Conservation (phyloP, 2,329 filamentous ascomycete genomes). For the Curvularia sp. region DNA sequence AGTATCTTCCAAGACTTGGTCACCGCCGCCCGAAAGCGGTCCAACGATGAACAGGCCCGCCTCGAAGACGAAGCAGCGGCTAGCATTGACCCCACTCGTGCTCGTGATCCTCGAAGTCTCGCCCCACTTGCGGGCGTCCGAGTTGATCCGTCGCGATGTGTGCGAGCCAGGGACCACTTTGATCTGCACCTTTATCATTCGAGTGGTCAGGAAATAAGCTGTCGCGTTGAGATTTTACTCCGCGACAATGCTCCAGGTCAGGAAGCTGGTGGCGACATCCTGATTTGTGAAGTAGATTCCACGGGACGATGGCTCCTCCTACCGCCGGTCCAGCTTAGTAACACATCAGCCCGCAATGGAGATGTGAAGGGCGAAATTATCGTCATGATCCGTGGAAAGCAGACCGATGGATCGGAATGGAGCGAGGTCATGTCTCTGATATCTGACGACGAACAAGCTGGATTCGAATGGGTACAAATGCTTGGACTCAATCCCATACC, state of each 20-base stretch:
- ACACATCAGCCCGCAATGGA: slow-evolving; percentile 81
- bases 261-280: slow-evolving; percentile 78
- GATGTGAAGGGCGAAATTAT: slow-evolving; percentile 76
- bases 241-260: slow-evolving; percentile 77
- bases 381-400: slow-evolving; percentile 82
- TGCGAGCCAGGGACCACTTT: slow-evolving; percentile 89
- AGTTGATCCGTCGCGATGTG: slow-evolving; percentile 80
- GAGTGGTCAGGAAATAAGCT: slow-evolving; percentile 86
- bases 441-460: slow-evolving; percentile 77
- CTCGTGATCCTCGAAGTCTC: slow-evolving; percentile 80
- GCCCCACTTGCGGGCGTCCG: slow-evolving; percentile 72
- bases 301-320: slow-evolving; percentile 85
- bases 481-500: slow-evolving; percentile 72
- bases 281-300: slow-evolving; percentile 88
- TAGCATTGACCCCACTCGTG: slow-evolving; percentile 80
- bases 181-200: slow-evolving; percentile 85
- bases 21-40: slow-evolving; percentile 74
- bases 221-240: slow-evolving; percentile 84
- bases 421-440: slow-evolving; percentile 81
- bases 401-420: slow-evolving; percentile 72
- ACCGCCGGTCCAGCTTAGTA: slow-evolving; percentile 77
- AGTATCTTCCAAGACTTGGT: slow-evolving; percentile 75
- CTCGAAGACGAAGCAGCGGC: slow-evolving; percentile 86
- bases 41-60: slow-evolving; percentile 75
- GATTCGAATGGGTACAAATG: slow-evolving; percentile 86